Evolutionary conservation across 345 rosid genomes (phyloP), one percentile per base, ranked within the genome.

Genomic region (Triadica sebifera): DNA sequence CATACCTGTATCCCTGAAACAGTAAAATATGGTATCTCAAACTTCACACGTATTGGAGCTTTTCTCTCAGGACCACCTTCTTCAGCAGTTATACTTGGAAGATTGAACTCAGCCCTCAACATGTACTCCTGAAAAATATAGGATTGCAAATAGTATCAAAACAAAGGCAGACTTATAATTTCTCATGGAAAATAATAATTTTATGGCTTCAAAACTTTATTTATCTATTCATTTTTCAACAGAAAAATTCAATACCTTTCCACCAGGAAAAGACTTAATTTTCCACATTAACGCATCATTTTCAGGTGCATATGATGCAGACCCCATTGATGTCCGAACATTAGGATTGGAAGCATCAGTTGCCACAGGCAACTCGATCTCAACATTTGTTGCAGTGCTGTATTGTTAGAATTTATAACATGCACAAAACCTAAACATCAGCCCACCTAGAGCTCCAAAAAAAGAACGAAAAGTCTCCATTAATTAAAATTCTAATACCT

Each of bases 261-360:
- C 90, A 74, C 97, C 92, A 8, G 92, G 88, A 73, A 90, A 90
- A 65, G 92, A 90, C 78, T 82, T 88, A 63, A 90, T 87, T 84
- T 88, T 90, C 96, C 96, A 90, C 75, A 90, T 81, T 71, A 90
- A 74, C 65, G 93, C 90, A 81, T 90, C 93, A 70, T 84, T 86
- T 80, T 90, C 96, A 19, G 95, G 96, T 71, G 93, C 93, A 83
- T 89, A 92, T 25, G 97, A 46, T 3, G 98, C 97, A 75, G 97
- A 92, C 29, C 98, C 98, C 89, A 94, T 89, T 59, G 95, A 91
- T 64, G 98, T 94, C 73, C 97, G 86, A 37, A 92, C 81, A 67
- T 86, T 88, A 71, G 97, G 97, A 85, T 90, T 94, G 38, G 97
- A 87, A 80, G 95, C 94, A 86, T 94, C 97, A 59, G 87, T 77